phyloP scores from a whole-genome alignment of 176 grass and related monocot genomes.

The Raddia guianensis region DNA sequence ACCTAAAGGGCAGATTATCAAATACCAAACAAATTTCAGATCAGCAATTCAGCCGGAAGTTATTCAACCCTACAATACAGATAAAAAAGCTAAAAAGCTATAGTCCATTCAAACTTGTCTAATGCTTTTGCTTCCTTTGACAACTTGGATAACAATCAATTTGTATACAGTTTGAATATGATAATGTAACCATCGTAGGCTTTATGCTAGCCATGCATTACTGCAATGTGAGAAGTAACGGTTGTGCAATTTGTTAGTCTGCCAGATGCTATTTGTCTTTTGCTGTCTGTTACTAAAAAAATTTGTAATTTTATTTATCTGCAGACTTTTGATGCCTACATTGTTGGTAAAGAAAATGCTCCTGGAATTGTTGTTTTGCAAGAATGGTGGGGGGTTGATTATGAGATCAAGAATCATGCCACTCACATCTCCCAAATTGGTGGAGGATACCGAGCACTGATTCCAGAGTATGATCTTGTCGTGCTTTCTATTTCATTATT shows the following conservation, averaged over 20 bases:
- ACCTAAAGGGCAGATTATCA: too few species aligned
- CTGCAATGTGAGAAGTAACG: not conserved
- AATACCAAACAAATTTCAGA: too few species aligned
- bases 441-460: constrained; percentile 90
- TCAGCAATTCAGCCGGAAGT: too few species aligned
- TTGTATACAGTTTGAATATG: not conserved
- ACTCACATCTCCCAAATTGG: constrained; percentile 79
- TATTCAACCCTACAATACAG: too few species aligned
- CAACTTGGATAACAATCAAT: not conserved
- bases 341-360: constrained; percentile 93
- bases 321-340: constrained; percentile 89
- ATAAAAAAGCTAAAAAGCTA: too few species aligned
- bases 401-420: constrained; percentile 96
- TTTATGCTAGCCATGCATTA: not conserved
- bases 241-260: not conserved
- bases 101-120: too few species aligned
- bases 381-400: constrained; percentile 98
- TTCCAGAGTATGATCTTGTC: constrained; percentile 71
- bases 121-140: not conserved
- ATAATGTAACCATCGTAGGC: not conserved
- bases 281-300: not conserved
- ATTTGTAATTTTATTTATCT: not conserved
- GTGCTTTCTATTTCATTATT: constrained; percentile 25
- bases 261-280: not conserved
- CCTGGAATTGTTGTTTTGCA: constrained; percentile 94